Base-by-base conservation (phyloP, 2,329 filamentous ascomycete genomes). In the Nannizzia gypsea region DNA sequence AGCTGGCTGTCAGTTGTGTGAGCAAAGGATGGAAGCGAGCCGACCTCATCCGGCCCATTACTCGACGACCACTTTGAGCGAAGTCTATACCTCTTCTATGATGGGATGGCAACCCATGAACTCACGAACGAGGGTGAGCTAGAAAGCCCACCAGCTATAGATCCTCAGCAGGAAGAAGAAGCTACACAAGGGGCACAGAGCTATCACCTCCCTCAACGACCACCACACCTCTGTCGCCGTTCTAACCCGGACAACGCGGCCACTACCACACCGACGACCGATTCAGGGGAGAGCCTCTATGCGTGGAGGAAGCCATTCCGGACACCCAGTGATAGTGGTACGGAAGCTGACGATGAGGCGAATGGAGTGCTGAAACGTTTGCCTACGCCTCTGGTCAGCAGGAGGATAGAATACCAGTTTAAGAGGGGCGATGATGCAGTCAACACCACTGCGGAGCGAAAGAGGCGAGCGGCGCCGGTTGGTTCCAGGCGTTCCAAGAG, bases 261-360 rank as follows among this genome's bases (percentile, higher is more conserved):
- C 38, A 50, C 42, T 40, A 58, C 36, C 22, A 58, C 42, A 15
- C 20, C 42, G 8, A 34, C 56, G 24, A 44, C 56, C 13, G 42
- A 58, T 58, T 58, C 67, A 54, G 63, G 60, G 48, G 72, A 66
- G 63, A 71, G 64, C 60, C 63, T 70, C 65, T 61, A 70, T 59
- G 22, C 42, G 6, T 58, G 56, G 56, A 44, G 40, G 26, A 48
- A 31, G 13, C 20, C 38, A 5, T 34, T 55, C 3, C 78, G 80
- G 1, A 80, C 84, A 1, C 83, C 82, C 9, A 96, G 89, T 71
- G 91, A 96, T 66, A 96, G 90, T 71, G 92, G 92, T 24, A 95
- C 91, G 17, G 92, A 97, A 71, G 92, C 92, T 42, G 92, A 96
- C 68, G 92, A 97, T 75, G 92, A 97, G 72, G 88, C 91, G 64